Evolutionary conservation across 2,329 filamentous ascomycete genomes (phyloP).

Genomic region (Coleophoma cylindrospora): DNA sequence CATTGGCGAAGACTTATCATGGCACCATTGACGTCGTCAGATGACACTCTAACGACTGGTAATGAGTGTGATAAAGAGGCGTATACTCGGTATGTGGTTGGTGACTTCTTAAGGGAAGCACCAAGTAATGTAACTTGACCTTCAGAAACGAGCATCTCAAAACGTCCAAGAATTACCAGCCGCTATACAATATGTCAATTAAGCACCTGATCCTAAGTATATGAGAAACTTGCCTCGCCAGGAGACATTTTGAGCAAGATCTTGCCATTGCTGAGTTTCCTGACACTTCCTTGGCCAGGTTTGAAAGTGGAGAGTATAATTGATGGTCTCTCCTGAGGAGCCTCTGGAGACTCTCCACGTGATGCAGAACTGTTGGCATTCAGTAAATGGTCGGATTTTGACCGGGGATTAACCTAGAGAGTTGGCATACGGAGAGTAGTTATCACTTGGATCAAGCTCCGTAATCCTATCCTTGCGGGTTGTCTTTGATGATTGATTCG

Average conservation of each 20-base stretch:
- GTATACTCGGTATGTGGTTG: conserved; percentile 49
- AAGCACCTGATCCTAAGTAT: background rate
- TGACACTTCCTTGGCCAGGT: conserved; percentile 38
- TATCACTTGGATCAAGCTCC: too few relatives aligned
- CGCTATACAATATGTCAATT: conserved; percentile 36
- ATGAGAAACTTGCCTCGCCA: conserved; percentile 38
- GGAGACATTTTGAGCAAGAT: conserved; percentile 38
- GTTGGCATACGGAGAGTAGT: background rate
- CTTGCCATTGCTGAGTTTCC: conserved; percentile 30
- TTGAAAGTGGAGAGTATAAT: conserved; percentile 40
- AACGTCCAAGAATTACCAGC: conserved; percentile 62
- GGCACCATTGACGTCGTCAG: conserved; percentile 39
- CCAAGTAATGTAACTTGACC: conserved; percentile 64
- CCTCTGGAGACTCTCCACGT: conserved; percentile 15
- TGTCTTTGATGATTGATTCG: too few relatives aligned
- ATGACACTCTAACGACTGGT: conserved; percentile 53
- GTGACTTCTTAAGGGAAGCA: conserved; percentile 48
- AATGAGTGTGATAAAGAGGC: conserved; percentile 67
- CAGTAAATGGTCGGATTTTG: too few relatives aligned
- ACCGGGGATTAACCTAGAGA: conserved; percentile 22
- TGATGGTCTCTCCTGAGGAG: conserved; percentile 18
- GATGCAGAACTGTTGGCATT: conserved; percentile 15
- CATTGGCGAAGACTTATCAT: conserved; percentile 51
- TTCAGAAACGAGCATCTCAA: conserved; percentile 53
- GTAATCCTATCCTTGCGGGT: too few relatives aligned